Percentiles rank a stretch among this genome's conserved stretches.
Evolutionary conservation across 208 protist genomes (phyloP).

Genomic region (Lotmaria passim): DNA sequence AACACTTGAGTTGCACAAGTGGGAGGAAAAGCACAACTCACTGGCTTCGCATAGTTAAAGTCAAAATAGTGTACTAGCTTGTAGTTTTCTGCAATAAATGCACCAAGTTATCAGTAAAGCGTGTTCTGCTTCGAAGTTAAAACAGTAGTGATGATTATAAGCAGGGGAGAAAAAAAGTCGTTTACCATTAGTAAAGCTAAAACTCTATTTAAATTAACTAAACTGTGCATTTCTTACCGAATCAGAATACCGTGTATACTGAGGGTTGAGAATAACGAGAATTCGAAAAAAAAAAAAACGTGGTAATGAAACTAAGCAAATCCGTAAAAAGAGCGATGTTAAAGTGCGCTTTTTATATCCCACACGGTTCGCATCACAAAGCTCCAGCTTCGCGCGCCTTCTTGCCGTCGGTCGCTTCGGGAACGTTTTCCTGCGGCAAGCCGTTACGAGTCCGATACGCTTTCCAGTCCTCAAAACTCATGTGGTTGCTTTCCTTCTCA

Average conservation of each 20-base stretch:
- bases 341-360: background rate
- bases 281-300: background rate
- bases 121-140: background rate
- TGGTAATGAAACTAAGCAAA: background rate
- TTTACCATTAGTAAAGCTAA: no score
- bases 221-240: no score
- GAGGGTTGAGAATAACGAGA: background rate
- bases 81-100: no score
- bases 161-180: background rate
- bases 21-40: background rate
- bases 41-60: no score
- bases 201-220: no score
- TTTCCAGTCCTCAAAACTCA: constrained; percentile 28
- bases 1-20: background rate
- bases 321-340: background rate
- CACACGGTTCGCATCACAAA: background rate
- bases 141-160: background rate
- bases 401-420: background rate
- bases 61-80: no score
- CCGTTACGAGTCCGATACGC: background rate
- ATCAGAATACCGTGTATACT: background rate
- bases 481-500: constrained; percentile 43
- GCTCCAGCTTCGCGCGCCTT: background rate
- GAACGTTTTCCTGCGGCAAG: background rate
- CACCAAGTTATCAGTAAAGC: no score